Base-by-base conservation (phyloP, 306 rosid genomes). In the Betula pendula region DNA sequence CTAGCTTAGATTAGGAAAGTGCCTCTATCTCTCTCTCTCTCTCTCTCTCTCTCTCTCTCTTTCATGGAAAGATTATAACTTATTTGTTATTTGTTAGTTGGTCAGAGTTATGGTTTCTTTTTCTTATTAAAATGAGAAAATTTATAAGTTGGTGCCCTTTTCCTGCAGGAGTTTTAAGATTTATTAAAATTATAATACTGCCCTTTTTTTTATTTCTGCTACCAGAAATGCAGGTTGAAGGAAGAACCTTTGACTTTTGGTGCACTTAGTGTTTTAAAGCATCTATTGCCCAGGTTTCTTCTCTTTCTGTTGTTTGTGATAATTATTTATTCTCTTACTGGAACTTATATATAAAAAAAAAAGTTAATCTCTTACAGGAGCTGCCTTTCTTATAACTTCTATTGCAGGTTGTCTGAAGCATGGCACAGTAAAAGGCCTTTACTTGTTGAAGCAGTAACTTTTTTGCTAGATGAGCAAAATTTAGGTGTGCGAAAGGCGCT, bases 181-280 rank as follows among this genome's bases (percentile, higher is more conserved):
- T 14, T 27, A 48, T 6, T 27, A 65, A 17, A 24, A 10, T 75
- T 48, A 43, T 77, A 68, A 29, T 29, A 16, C 22, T 62, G 20
- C 68, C 10, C 47, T 49, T 67, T 6, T 47, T 71, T 58, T 55
- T 71, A 25, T 81, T 73, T 72, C 16, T 68, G 69, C 76, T 48
- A 72, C 74, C 87, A 94, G 98, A 94, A 94, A 90, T 94, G 97
- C 88, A 84, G 87, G 85, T 79, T 92, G 85, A 90, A 87, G 88
- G 98, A 94, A 87, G 97, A 94, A 59, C 87, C 92, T 44, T 79
- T 87, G 85, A 89, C 94, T 66, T 90, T 87, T 78, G 96, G 97
- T 66, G 89, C 93, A 52, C 90, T 94, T 16, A 87, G 93, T 66
- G 94, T 94, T 82, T 73, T 94, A 80, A 94, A 94, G 87, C 98